These are phyloP conservation scores for Saccharomycopsis guyanensis DNA, from an alignment of 805 yeast genomes.

Conservation along the genomic window DNA sequence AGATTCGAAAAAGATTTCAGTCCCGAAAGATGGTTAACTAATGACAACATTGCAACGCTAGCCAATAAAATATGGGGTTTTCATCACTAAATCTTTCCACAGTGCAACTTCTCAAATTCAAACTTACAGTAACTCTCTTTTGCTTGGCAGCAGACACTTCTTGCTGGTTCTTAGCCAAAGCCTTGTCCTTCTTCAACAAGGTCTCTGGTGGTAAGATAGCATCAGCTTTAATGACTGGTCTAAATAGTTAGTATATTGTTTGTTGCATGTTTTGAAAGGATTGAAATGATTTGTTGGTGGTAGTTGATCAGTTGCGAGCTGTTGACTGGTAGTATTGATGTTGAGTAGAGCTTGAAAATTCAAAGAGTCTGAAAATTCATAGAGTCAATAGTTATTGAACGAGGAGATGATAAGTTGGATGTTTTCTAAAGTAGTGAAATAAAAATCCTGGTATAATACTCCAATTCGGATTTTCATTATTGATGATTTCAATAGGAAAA, in stretches of 20 bases:
- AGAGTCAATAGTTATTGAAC: too few species aligned
- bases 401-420: too few species aligned
- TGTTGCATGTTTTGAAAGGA: neutral
- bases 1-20: constrained; percentile 10
- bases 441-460: too few species aligned
- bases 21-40: constrained; percentile 22
- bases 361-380: too few species aligned
- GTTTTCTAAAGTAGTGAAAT: too few species aligned
- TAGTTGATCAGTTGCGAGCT: neutral
- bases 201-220: constrained; percentile 61
- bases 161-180: constrained; percentile 68
- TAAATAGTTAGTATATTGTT: constrained; percentile 22
- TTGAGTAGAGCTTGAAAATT: neutral
- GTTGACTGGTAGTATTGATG: neutral
- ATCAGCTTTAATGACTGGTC: constrained; percentile 28
- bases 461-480: too few species aligned
- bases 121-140: constrained; percentile 76
- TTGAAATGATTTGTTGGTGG: neutral
- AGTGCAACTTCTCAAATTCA: neutral
- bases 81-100: constrained; percentile 15
- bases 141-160: constrained; percentile 74
- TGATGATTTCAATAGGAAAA: too few species aligned
- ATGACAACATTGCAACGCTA: constrained; percentile 21
- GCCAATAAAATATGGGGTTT: constrained; percentile 16
- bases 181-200: constrained; percentile 74